Evolutionary conservation across 2,329 filamentous ascomycete species (phyloP), one percentile per base, ranked within the genome.

Genomic region (Penicillium verrucosum): DNA sequence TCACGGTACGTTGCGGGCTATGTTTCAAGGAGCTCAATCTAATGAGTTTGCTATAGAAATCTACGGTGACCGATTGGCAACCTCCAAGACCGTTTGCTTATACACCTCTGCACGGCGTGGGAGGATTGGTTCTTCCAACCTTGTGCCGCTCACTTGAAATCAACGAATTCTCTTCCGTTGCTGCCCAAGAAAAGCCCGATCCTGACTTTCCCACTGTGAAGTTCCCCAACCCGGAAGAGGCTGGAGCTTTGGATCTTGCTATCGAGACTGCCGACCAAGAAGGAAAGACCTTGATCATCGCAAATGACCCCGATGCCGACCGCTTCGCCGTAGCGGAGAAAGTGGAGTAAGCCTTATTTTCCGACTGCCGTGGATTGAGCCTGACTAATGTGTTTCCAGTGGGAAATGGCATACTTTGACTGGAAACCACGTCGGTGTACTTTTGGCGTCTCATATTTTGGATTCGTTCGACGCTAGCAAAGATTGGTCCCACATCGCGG

Each of bases 161-260:
- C 25, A 60, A 65, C 11, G 61, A 71, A 36, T 74, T 75, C 51
- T 67, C 63, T 6, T 61, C 70, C 46, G 76, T 77, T 45, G 54
- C 64, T 58, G 70, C 75, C 42, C 83, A 86, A 69, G 77, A 80
- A 34, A 65, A 80, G n/a, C 84, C 85, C 6, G 79, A 88, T 64
- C 83, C 85, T 0, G 79, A 85, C 54, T 88, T 88, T 54, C 82
- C 84, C 0, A 87, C 85, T 0, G 83, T 87, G 14, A 78, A 79
- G 27, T 87, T 87, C 60, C 85, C 85, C 0, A 88, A 88, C 62
- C 85, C 85, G 0, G 85, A 88, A 67, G 85, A 88, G 65, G 80
- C 80, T 55, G 85, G 85, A 7, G 84, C 85, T 3, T 71, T 88
- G 12, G 80, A 86, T 63, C 74, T 86, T 34, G 82, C 85, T 1